phyloP scores from a whole-genome alignment of 441 rosid genomes.

The Melastoma candidum region DNA sequence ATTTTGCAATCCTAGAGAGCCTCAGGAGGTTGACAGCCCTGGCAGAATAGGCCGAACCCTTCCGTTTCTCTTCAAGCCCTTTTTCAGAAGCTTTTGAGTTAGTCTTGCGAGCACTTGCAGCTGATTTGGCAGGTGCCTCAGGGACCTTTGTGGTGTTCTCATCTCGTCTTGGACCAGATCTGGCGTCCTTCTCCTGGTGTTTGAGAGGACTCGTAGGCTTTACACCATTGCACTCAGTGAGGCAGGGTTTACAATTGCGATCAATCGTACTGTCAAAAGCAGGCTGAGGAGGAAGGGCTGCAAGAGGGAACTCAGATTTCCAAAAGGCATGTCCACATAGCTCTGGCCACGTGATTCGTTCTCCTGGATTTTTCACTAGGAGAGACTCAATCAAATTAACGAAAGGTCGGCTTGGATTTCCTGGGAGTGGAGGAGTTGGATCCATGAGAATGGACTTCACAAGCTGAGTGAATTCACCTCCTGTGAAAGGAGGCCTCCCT shows the following conservation, averaged over 20 bases:
- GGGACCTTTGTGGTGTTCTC: slow-evolving; percentile 52
- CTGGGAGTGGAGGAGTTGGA: slow-evolving; percentile 83
- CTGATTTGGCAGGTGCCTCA: slow-evolving; percentile 58
- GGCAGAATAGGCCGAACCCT: slow-evolving; percentile 45
- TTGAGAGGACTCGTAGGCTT: slow-evolving; percentile 65
- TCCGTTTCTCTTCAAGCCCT: slow-evolving; percentile 55
- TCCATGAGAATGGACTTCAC: slow-evolving; percentile 87
- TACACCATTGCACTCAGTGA: slow-evolving; percentile 66
- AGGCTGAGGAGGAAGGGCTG: slow-evolving; percentile 77
- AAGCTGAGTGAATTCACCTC: slow-evolving; percentile 78
- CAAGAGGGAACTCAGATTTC: slow-evolving; percentile 43
- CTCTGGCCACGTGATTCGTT: slow-evolving; percentile 85
- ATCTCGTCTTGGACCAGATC: slow-evolving; percentile 48
- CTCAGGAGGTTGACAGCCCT: slow-evolving; percentile 77
- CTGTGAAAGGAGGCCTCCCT: slow-evolving; percentile 88
- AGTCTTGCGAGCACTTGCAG: slow-evolving; percentile 42
- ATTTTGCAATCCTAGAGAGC: slow-evolving; percentile 86
- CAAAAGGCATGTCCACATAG: slow-evolving; percentile 87
- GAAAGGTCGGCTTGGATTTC: slow-evolving; percentile 75
- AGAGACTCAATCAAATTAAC: slow-evolving; percentile 78
- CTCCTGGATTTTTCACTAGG: slow-evolving; percentile 85
- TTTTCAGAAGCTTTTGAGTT: slow-evolving; percentile 47
- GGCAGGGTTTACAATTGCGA: slow-evolving; percentile 59
- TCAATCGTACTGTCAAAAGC: slow-evolving; percentile 79
- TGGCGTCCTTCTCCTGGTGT: slow-evolving; percentile 57